Evolutionary conservation across 169 alveolate genomes (phyloP).

Genomic region (Amoebophrya sp.): DNA sequence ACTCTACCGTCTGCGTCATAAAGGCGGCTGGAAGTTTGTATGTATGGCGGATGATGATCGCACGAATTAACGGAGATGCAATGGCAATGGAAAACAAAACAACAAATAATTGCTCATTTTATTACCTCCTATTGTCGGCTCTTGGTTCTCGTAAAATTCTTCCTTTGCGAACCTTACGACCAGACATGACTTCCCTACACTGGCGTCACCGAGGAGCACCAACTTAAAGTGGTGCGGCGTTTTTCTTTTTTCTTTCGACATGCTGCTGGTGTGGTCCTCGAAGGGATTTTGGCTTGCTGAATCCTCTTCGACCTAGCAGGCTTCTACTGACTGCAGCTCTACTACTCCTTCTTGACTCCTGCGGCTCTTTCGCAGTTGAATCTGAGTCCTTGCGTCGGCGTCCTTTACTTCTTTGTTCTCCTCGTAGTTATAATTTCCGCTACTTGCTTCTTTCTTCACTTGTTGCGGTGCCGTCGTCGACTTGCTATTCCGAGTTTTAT

Average conservation of each 20-base stretch:
- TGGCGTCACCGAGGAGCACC: slow-evolving; percentile 76
- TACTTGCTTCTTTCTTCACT: too few relatives aligned
- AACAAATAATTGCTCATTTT: not conserved
- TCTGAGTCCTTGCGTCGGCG: too few relatives aligned
- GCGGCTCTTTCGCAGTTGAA: too few relatives aligned
- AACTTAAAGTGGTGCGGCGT: slow-evolving; percentile 58
- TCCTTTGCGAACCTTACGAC: slow-evolving; percentile 66
- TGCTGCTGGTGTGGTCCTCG: not conserved
- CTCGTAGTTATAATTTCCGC: too few relatives aligned
- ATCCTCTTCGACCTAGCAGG: too few relatives aligned
- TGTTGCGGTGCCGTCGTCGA: too few relatives aligned
- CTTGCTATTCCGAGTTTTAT: too few relatives aligned
- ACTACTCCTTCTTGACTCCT: too few relatives aligned
- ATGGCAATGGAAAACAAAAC: not conserved
- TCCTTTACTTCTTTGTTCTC: too few relatives aligned
- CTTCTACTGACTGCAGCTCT: too few relatives aligned
- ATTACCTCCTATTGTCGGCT: slow-evolving; percentile 71
- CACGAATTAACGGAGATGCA: not conserved
- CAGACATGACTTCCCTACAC: slow-evolving; percentile 77
- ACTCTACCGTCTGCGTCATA: slow-evolving; percentile 69
- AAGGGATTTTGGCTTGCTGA: too few relatives aligned
- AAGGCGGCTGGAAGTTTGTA: slow-evolving; percentile 60
- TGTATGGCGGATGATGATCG: not conserved
- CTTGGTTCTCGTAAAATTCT: slow-evolving; percentile 65
- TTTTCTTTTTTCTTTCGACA: not conserved